Evolutionary conservation across 2,329 filamentous ascomycete species (phyloP).

Genomic region (Coniella vitis): DNA sequence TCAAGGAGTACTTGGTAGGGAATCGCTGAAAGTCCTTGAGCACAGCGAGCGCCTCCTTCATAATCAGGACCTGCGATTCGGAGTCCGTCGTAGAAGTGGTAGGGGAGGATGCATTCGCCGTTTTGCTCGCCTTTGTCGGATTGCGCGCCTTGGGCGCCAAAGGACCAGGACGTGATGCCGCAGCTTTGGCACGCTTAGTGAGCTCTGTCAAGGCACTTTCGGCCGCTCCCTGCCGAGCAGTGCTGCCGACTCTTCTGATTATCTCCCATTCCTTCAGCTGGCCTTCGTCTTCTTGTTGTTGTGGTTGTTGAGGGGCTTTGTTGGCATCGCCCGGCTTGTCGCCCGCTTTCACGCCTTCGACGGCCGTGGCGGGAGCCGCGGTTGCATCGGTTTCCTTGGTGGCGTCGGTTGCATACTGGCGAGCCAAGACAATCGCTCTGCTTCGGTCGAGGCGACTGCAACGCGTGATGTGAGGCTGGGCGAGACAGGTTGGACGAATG

Average conservation of each 20-base stretch:
- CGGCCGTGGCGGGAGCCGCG: neutral
- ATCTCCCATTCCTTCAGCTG: too few relatives aligned
- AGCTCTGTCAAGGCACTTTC: too few relatives aligned
- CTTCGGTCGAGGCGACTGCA: neutral
- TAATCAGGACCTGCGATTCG: slow-evolving; percentile 15
- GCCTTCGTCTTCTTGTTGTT: too few relatives aligned
- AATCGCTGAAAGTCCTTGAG: slow-evolving; percentile 20
- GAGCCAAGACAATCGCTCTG: neutral
- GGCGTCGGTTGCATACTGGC: slow-evolving; percentile 5
- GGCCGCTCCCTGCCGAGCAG: too few relatives aligned
- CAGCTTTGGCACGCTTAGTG: too few relatives aligned
- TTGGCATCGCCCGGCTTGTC: too few relatives aligned
- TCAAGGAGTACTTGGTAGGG: neutral
- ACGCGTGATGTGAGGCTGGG: slow-evolving; percentile 2
- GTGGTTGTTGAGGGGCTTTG: too few relatives aligned
- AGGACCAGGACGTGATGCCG: too few relatives aligned
- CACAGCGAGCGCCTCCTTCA: slow-evolving; percentile 23
- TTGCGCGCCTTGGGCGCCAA: too few relatives aligned
- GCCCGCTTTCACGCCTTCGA: neutral
- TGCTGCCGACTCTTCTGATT: too few relatives aligned
- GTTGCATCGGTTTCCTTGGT: neutral
- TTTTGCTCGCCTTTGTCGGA: neutral
- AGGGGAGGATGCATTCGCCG: neutral
- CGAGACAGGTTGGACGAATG: slow-evolving; percentile 3
- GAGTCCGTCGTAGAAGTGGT: too few relatives aligned